Conservation (phyloP, 306 rosid species). For the Cicer yamashitae region DNA sequence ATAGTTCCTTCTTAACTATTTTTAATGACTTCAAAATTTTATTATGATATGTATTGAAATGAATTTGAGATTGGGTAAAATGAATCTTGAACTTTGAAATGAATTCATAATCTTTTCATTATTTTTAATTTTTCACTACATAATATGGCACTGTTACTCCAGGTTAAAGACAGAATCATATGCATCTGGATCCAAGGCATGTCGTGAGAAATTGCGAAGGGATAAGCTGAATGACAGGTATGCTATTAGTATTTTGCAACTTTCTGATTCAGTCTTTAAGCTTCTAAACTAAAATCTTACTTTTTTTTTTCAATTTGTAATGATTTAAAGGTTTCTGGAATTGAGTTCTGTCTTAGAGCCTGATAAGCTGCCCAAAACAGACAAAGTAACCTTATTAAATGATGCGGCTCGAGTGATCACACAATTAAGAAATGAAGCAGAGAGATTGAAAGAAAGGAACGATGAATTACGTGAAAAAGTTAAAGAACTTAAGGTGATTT, state of each 20-base stretch:
- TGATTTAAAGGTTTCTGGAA: slow-evolving; percentile 78
- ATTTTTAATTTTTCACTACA: no score
- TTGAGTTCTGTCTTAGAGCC: slow-evolving; percentile 82
- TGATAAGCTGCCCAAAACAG: slow-evolving; percentile 78
- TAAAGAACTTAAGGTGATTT: slow-evolving; percentile 77
- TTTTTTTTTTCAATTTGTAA: slow-evolving; percentile 47
- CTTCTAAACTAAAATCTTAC: slow-evolving; percentile 42
- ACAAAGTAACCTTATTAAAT: slow-evolving; percentile 74
- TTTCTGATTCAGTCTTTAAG: slow-evolving; percentile 43
- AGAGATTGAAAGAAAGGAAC: slow-evolving; percentile 68
- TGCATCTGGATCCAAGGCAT: slow-evolving; percentile 73
- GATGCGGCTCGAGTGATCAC: slow-evolving; percentile 72
- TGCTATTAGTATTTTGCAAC: slow-evolving; percentile 41
- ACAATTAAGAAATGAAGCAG: slow-evolving; percentile 70
- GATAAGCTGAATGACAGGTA: slow-evolving; percentile 92
- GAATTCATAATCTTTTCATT: no score
- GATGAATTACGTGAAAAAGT: slow-evolving; percentile 64
- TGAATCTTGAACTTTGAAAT: no score
- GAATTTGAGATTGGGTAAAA: no score
- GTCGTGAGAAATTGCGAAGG: slow-evolving; percentile 91
- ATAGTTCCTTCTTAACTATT: no score
- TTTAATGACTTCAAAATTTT: no score
- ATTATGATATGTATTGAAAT: no score
- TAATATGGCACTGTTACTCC: slow-evolving; percentile 36
- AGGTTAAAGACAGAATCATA: slow-evolving; percentile 71